Conservation (phyloP, 2,329 filamentous ascomycete genomes). For the Fusarium pseudograminearum region DNA sequence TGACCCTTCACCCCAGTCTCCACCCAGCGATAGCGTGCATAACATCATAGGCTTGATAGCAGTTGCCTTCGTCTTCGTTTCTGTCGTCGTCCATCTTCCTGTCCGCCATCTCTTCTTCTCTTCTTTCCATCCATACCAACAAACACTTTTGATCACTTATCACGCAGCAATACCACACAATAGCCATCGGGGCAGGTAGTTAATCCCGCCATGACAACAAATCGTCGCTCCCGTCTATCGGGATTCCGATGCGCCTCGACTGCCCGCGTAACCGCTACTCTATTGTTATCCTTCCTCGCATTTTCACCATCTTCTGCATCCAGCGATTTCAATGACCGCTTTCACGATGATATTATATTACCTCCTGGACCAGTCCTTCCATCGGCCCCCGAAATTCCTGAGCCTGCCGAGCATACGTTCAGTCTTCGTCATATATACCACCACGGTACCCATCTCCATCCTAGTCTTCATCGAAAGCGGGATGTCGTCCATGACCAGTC, state of each 20-base stretch:
- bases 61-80: conserved; percentile 27
- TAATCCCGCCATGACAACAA: conserved; percentile 39
- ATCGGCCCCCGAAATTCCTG: conserved; percentile 58
- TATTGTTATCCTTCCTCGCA: conserved; percentile 76
- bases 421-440: conserved; percentile 91
- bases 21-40: conserved; percentile 44
- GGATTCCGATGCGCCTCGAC: conserved; percentile 63
- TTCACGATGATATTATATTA: conserved; percentile 59
- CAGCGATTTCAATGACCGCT: conserved; percentile 51
- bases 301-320: conserved; percentile 61
- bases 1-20: conserved; percentile 36
- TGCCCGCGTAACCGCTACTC: conserved; percentile 70
- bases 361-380: conserved; percentile 56
- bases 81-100: conserved; percentile 10
- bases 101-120: conserved; percentile 17
- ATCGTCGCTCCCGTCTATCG: conserved; percentile 28
- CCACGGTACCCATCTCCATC: conserved; percentile 85
- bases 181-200: conserved; percentile 29
- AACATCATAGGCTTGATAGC: conserved; percentile 48
- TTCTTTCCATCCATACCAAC: conserved; percentile 18
- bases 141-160: background rate
- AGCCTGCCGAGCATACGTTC: conserved; percentile 68
- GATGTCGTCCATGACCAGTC: conserved; percentile 72
- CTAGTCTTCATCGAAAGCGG: conserved; percentile 78
- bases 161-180: conserved; percentile 14